Base-by-base conservation (phyloP, 177 flowering plant species). In the Telopea speciosissima region DNA sequence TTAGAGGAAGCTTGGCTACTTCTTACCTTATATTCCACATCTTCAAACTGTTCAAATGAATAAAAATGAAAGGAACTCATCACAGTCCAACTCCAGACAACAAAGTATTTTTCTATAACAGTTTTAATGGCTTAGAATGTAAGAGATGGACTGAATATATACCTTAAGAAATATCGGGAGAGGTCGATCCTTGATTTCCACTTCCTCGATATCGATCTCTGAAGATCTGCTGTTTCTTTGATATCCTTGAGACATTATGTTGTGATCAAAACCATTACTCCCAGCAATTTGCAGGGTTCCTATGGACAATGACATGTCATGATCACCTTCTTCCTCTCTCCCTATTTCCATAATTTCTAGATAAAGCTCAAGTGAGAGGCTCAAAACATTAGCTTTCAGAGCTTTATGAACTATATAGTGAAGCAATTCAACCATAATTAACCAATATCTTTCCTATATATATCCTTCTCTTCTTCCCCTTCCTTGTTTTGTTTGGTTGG, bases 111-210 rank as follows among this genome's bases (percentile, higher is more conserved):
- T 13, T 3, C 49, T 44, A 3, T 1, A 1, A 1, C 3, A 13
- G 49, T 8, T n/a, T n/a, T n/a, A n/a, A n/a, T n/a, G n/a, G n/a
- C n/a, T n/a, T n/a, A n/a, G 54, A 49, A 49, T 36, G 54, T 11
- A 12, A 49, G 19, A 49, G 54, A 44, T 1, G 25, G 23, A 69
- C 2, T 11, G 62, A 44, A 28, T 4, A 28, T 28, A 28, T 81
- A 91, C 98, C 97, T 93, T 95, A 76, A 95, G 90, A 71, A 76
- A 90, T 62, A 95, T 87, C 5, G 98, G 92, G 69, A 95, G 89
- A 63, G 90, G 92, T n/a, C 63, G 73, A 31, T 86, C 88, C 28
- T 72, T 71, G 33, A 40, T 69, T 0, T 77, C 85, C 36, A 75
- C 87, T 63, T 87, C 87, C 1, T 12, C 19, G 1, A 89, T 84